These are phyloP conservation scores for Fusarium goolgardi DNA, from an alignment of 2,329 filamentous ascomycete species.

Conservation along the genomic window DNA sequence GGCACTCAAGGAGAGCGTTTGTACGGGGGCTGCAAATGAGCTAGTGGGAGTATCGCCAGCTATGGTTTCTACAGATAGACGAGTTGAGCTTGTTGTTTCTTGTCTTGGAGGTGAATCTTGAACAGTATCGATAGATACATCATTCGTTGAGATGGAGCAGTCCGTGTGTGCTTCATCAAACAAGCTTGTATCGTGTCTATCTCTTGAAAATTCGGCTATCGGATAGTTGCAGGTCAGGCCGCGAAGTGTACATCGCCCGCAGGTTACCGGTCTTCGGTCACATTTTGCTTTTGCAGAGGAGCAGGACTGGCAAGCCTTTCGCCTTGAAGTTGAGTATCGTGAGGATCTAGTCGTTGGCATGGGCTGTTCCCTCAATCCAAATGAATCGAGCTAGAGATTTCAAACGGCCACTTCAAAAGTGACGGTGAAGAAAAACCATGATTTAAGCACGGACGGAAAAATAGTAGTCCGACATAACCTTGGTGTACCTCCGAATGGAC, in stretches of 20 bases:
- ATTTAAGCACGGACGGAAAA: too few relatives aligned
- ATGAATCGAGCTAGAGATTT: too few relatives aligned
- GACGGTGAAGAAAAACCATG: too few relatives aligned
- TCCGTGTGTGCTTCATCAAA: neutral
- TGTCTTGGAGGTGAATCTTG: neutral
- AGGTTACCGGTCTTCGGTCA: neutral
- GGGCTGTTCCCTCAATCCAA: neutral
- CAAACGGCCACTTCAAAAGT: too few relatives aligned
- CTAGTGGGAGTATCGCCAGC: rapidly evolving
- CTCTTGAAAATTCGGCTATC: rapidly evolving
- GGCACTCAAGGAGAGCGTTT: rapidly evolving
- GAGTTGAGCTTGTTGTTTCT: neutral
- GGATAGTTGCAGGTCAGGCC: neutral
- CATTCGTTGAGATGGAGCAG: neutral
- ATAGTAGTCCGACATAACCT: too few relatives aligned
- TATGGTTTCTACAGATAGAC: neutral
- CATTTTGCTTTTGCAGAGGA: neutral
- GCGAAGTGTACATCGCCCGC: neutral
- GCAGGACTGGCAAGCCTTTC: neutral
- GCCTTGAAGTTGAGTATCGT: neutral
- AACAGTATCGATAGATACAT: too few relatives aligned
- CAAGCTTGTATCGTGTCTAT: neutral
- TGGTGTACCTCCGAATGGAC: too few relatives aligned
- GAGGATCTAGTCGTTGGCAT: neutral
- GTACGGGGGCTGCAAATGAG: neutral